Evolutionary conservation across 371 early-diverging fungal species (phyloP), one percentile per base, ranked within the genome.

Genomic region (Circinella minor): DNA sequence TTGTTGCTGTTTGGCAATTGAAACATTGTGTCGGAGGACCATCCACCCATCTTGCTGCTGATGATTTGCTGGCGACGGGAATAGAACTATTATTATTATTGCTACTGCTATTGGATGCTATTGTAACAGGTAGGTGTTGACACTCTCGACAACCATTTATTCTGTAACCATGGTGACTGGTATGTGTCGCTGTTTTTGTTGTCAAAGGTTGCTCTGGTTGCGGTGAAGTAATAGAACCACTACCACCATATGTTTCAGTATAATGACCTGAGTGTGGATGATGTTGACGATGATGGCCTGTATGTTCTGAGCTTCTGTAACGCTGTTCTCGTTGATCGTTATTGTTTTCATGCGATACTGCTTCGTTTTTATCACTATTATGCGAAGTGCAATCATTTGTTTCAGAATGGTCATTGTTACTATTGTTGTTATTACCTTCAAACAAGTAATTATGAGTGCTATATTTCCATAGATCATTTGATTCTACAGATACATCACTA

Each of bases 1-100:
- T 93, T 13, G 77, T 80, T 14, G 86, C 86, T 14, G 90, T 88
- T 15, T 73, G 62, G 76, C 90, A 91, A 70, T 92, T 91, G 36
- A 75, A 72, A 74, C 63, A 67, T 46, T 66, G 66, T 15, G 49
- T 62, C 5, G 43, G 47, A 17, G 51, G 38, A 27, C 38, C 59
- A 27, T 66, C 69, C 8, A 55, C 48, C 60, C 60, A 65, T 18
- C 54, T 27, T 17, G 66, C 34, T 11, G 34, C 20, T 34, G 39
- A 15, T 43, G 43, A 9, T 55, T 36, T 54, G 9, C 65, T 36
- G 49, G 27, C 27, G 27, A 27, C 27, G 2, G 27, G 27, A 27
- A 27, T 27, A 27, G 27, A 27, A 27, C 27, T 27, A 27, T 27
- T 27, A 27, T 27, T 27, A 27, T 27, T 27, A 27, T 14, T 48